Evolutionary conservation across 2,329 filamentous ascomycete genomes (phyloP).

Genomic region (Alternaria burnsii): DNA sequence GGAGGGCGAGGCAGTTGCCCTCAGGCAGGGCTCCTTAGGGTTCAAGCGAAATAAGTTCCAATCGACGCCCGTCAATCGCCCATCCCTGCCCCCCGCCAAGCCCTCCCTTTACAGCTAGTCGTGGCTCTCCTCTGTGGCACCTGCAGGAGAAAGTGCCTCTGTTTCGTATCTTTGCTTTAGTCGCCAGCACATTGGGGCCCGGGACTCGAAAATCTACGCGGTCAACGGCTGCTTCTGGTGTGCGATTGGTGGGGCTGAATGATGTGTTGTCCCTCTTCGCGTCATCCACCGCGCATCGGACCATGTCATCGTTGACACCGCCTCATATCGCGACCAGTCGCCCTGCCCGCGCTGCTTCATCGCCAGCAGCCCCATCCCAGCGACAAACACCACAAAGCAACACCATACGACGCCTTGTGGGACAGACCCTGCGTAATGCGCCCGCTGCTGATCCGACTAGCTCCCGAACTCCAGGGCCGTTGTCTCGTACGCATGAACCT

Average conservation of each 20-base stretch:
- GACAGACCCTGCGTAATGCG: constrained; percentile 20
- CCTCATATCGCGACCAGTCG: neutral
- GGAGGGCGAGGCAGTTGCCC: constrained; percentile 21
- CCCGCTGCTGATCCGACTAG: constrained; percentile 19
- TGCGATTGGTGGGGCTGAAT: constrained; percentile 24
- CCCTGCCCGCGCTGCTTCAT: neutral
- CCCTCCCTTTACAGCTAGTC: constrained; percentile 8
- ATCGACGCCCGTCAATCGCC: constrained; percentile 16
- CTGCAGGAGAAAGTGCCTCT: constrained; percentile 7
- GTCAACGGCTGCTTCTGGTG: constrained; percentile 1
- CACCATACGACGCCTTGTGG: constrained; percentile 5
- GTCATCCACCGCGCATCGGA: constrained; percentile 31
- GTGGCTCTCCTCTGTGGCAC: constrained; percentile 1
- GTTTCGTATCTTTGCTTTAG: constrained; percentile 23
- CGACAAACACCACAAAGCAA: constrained; percentile 1
- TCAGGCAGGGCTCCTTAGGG: constrained; percentile 24
- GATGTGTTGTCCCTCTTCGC: constrained; percentile 39
- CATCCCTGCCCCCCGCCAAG: constrained; percentile 15
- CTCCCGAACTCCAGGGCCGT: constrained; percentile 15
- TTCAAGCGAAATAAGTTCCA: constrained; percentile 32
- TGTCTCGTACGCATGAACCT: constrained; percentile 22
- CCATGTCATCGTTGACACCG: constrained; percentile 5
- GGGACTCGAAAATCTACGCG: constrained; percentile 17
- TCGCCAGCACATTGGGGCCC: constrained; percentile 21
- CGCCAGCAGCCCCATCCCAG: constrained; percentile 8